Evolutionary conservation across 2,329 filamentous ascomycete genomes (phyloP), one percentile per base, ranked within the genome.

Genomic region (Aureobasidium melanogenum): DNA sequence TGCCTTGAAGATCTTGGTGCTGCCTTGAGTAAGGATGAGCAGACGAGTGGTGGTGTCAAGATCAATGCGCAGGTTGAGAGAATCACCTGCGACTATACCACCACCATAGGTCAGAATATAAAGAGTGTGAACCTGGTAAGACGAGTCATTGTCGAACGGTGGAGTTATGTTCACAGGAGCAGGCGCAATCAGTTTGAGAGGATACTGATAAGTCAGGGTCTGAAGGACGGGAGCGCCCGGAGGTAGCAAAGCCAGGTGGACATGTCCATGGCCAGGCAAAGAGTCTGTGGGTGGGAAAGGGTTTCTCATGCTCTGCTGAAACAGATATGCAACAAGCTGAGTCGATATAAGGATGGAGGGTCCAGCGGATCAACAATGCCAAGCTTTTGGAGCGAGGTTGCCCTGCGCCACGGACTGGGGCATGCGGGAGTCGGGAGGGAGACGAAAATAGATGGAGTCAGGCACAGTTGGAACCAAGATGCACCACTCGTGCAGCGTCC

Each of bases 1-100:
- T 0, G 91, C 88, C 71, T 94, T 96, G 82, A 96, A 97, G 68
- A 99, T 86, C 77, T 97, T 99, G 63, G 94, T 97, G 75, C 91
- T 91, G 57, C 93, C 93, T 77, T 86, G 83, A 0, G 82, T 81
- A 30, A 81, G 73, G 17, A 81, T 72, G 9, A 83, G 76, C 59
- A 97, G 82, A 63, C 85, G 86, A 5, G 90, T 87, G 2, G 77
- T 75, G 2, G 79, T 67, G 12, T 84, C 82, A 51, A 96, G 79
- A 10, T 82, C 80, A 64, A 96, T 82, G 22, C 79, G 78, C 28
- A 99, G 82, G 69, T 87, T 80, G 72, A 97, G 87, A 65, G 83
- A 80, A 73, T 99, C 94, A 44, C 92, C 91, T 14, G 88, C 89
- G 1, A 99, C 89, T 15, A 99, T 84, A 1, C 94, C 94, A 46